These are phyloP conservation scores for Yamadazyma triangularis DNA, from an alignment of 1,139 yeast species.

Conservation along the genomic window DNA sequence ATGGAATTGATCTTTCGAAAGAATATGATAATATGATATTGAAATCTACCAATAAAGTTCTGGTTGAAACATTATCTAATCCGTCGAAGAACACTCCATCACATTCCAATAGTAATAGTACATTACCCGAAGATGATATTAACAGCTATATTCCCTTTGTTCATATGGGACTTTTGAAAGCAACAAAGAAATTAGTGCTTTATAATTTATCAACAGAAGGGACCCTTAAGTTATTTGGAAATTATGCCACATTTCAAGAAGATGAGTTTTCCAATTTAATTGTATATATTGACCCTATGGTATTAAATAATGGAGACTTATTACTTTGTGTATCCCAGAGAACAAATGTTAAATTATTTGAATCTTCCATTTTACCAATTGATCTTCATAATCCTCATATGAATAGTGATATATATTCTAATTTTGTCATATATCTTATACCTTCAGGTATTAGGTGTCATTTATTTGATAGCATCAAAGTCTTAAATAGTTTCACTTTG, in stretches of 20 bases:
- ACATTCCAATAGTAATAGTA: constrained; percentile 1
- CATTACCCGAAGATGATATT: too few relatives aligned
- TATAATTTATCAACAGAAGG: constrained; percentile 40
- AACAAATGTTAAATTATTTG: constrained; percentile 26
- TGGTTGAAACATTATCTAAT: constrained; percentile 17
- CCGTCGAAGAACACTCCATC: constrained; percentile 19
- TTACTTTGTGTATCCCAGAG: constrained; percentile 26
- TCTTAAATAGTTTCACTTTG: constrained; percentile 37
- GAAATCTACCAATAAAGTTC: constrained; percentile 25
- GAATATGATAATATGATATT: constrained; percentile 31
- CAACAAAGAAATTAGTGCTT: constrained; percentile 53
- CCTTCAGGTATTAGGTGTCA: constrained; percentile 78
- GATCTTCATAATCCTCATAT: constrained; percentile 7
- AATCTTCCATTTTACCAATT: constrained; percentile 20
- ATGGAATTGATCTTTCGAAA: constrained; percentile 26
- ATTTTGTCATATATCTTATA: constrained; percentile 55
- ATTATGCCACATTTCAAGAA: constrained; percentile 34
- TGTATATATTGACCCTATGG: constrained; percentile 52
- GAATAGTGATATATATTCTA: constrained; percentile 11
- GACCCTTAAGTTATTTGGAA: constrained; percentile 49
- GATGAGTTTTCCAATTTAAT: constrained; percentile 18
- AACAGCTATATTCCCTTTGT: constrained; percentile 37
- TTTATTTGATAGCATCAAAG: constrained; percentile 41
- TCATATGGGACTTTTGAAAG: constrained; percentile 54
- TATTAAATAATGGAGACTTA: constrained; percentile 50